Evolutionary conservation across 768 basidiomycete species (phyloP), one percentile per base, ranked within the genome.

Genomic region (Psilocybe cubensis): DNA sequence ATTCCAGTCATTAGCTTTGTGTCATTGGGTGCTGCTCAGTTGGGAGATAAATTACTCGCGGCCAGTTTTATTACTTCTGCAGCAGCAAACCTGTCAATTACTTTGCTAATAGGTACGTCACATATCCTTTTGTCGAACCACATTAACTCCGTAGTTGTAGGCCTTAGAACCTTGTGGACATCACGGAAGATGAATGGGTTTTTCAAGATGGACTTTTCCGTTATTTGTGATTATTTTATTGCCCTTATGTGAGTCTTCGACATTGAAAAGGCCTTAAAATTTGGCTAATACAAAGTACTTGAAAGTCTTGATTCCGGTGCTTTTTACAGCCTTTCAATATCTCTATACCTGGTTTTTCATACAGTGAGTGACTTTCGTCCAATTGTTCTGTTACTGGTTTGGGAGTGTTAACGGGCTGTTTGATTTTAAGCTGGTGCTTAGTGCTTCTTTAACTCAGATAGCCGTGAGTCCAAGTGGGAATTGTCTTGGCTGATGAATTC

Each of bases 391-490:
- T 41, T 42, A 41, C 24, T 29, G 14, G 24, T 50, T 5, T 41
- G 28, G 7, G 31, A 11, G 40, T n/a, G 21, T 18, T 48, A 35
- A 38, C 14, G 35, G 14, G n/a, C 35, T 33, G 31, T 14, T 48
- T 46, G 38, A 31, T 45, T 40, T 44, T 7, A 23, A 68, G 67
- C 59, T 68, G 41, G 65, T 68, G 17, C 47, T 68, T 20, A 59
- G 60, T 35, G 63, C 63, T 27, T 62, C 58, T 49, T 50, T 68
- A 23, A 68, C 67, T 27, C 67, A 68, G 47, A 63, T 66, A 54
- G 63, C 60, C 54, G 65, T 64, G 53, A 65, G 62, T 59, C 35
- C 29, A 46, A 44, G 12, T 9, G 29, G n/a, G 10, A 28, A 42
- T 11, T 23, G 8, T 33, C 35, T 49, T 50, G 38, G 17, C 46